A percentile compares a stretch with the other conserved stretches of the same genome.
Evolutionary conservation across 2,329 filamentous ascomycete genomes (phyloP).

Genomic region (Harringtonia aguacate): DNA sequence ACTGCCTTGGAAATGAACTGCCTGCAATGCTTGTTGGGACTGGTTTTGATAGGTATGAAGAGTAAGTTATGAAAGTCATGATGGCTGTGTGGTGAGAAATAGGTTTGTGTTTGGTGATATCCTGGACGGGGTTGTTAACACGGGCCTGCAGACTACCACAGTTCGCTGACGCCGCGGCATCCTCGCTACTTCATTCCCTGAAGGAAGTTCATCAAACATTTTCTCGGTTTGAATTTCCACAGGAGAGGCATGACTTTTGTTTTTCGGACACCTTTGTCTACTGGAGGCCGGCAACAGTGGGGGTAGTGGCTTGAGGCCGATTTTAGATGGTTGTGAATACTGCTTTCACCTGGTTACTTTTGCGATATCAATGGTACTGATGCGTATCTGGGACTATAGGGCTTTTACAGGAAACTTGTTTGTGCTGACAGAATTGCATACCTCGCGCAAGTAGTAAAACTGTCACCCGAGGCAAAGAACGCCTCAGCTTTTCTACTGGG

Average conservation of each 20-base stretch:
- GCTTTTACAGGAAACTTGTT: too few relatives aligned
- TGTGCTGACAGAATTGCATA: too few relatives aligned
- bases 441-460: too few relatives aligned
- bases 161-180: neutral
- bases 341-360: too few relatives aligned
- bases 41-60: slow-evolving; percentile 37
- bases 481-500: too few relatives aligned
- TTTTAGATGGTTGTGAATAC: too few relatives aligned
- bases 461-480: too few relatives aligned
- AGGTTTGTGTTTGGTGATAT: neutral
- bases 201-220: slow-evolving; percentile 12
- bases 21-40: slow-evolving; percentile 51
- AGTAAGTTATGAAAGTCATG: too few relatives aligned
- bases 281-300: slow-evolving; percentile 19
- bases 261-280: slow-evolving; percentile 32
- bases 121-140: neutral
- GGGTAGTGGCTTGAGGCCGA: too few relatives aligned
- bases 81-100: too few relatives aligned
- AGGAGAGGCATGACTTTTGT: slow-evolving; percentile 23
- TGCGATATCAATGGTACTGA: too few relatives aligned
- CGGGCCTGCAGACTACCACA: slow-evolving; percentile 2
- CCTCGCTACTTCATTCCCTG: neutral
- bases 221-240: slow-evolving; percentile 23
- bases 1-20: slow-evolving; percentile 30
- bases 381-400: too few relatives aligned